Evolutionary conservation across 768 basidiomycete genomes (phyloP), one percentile per base, ranked within the genome.

Genomic region (Lactarius tabidus): DNA sequence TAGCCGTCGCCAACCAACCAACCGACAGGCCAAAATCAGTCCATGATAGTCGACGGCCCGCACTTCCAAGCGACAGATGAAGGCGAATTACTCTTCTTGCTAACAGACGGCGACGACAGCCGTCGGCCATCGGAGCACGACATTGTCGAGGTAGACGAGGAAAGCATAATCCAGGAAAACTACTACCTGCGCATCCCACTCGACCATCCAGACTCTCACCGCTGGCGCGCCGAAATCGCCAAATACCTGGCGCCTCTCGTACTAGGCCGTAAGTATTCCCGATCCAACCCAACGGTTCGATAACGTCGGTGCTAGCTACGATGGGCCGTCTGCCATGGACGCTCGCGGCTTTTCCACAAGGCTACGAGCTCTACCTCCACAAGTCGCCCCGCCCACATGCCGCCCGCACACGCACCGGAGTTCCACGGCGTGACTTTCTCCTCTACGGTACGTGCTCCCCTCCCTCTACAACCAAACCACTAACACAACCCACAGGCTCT

Each of bases 191-290:
- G 18, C 12, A 3, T 66, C 26, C 60, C 65, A 9, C 65, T 66
- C 26, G 56, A 66, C 0, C 56, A 66, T 26, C 14, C 20, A 1
- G 65, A 62, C 56, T 66, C 65, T 18, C 56, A 53, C 1, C 60
- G 60, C 14, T 66, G 65, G 65, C 65, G 65, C 29, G 5, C 18
- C 1, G 65, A 66, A 56, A 66, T 66, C 55, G 65, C 60, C 26
- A 66, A 62, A 48, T 62, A 53, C 26, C 60, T 66, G 3, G 65
- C 65, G 26, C 65, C 65, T 28, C 60, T 66, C 38, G 26, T 66
- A 6, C 65, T 66, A 58, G 38, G 51, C 48, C 31, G 65, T 66
- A 62, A 31, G 65, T 38, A n/a, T n/a, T n/a, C n/a, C n/a, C n/a
- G n/a, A n/a, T n/a, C n/a, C n/a, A n/a, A n/a, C n/a, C n/a, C n/a